These are phyloP conservation scores for Sporothrix brasiliensis DNA, from an alignment of 2,329 filamentous ascomycete genomes.

Conservation along the genomic window DNA sequence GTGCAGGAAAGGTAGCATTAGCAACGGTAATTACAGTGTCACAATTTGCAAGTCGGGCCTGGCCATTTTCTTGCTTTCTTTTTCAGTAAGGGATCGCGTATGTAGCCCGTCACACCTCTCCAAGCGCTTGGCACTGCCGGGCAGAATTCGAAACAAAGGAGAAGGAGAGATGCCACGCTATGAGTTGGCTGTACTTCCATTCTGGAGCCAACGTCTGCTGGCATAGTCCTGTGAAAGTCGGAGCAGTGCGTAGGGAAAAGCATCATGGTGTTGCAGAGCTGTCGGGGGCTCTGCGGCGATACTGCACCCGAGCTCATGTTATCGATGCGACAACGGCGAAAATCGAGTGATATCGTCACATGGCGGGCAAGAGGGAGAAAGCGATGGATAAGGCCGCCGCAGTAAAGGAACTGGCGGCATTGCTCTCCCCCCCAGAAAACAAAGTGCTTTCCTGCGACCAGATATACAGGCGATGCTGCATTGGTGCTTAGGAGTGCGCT, in stretches of 20 bases:
- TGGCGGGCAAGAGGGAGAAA: constrained; percentile 12
- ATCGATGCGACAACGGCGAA: neutral
- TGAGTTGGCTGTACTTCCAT: neutral
- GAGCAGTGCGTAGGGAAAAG: no score
- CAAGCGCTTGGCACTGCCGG: neutral
- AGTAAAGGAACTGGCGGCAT: constrained; percentile 6
- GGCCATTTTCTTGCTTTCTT: neutral
- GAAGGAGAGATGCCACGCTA: neutral
- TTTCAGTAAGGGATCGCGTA: neutral
- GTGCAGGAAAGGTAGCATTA: neutral
- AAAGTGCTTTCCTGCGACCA: neutral
- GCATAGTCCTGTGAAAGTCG: no score
- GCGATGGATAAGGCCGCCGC: neutral
- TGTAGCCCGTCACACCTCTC: neutral
- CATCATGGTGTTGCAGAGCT: neutral
- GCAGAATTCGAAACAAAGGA: neutral
- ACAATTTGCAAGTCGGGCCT: constrained; percentile 1
- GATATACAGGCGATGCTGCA: neutral
- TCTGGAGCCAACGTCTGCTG: neutral
- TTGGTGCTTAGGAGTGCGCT: neutral
- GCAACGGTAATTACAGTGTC: neutral
- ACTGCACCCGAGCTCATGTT: neutral
- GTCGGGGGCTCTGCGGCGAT: constrained; percentile 1
- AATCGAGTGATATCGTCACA: neutral
- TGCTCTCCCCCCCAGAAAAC: neutral